Evolutionary conservation across 2,329 filamentous ascomycete species (phyloP).

Genomic region (Fusarium protoensiforme): DNA sequence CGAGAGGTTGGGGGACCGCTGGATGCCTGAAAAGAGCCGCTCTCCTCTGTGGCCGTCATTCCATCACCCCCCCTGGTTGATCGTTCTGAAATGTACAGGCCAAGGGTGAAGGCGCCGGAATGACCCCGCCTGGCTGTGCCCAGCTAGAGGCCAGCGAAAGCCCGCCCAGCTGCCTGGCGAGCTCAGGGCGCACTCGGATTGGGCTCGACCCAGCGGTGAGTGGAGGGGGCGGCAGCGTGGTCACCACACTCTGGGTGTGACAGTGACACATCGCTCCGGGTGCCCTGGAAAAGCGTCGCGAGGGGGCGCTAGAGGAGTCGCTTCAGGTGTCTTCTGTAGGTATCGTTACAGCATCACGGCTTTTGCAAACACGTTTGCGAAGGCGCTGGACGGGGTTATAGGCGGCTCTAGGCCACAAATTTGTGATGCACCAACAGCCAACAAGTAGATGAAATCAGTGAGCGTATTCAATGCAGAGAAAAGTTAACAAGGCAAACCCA

Average conservation of each 20-base stretch:
- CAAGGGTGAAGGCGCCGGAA: conserved; percentile 44
- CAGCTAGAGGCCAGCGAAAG: conserved; percentile 20
- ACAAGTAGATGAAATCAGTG: neutral
- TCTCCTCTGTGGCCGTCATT: conserved; percentile 26
- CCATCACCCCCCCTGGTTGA: conserved; percentile 22
- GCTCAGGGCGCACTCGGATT: conserved; percentile 34
- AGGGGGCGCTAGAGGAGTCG: conserved; percentile 33
- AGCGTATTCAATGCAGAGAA: neutral
- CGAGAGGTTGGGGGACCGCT: conserved; percentile 20
- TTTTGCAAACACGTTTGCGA: conserved; percentile 24
- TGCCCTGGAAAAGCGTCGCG: conserved; percentile 38
- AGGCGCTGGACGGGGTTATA: conserved; percentile 8
- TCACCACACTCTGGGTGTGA: conserved; percentile 32
- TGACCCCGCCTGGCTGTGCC: conserved; percentile 39
- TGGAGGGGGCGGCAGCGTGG: conserved; percentile 16
- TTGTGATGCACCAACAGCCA: conserved; percentile 27
- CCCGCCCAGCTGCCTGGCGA: conserved; percentile 17
- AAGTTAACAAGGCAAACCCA: conserved; percentile 8
- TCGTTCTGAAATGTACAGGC: conserved; percentile 45
- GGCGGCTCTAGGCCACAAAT: conserved; percentile 26
- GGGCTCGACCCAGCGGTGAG: conserved; percentile 33
- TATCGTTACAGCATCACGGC: conserved; percentile 42
- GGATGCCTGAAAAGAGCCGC: conserved; percentile 31
- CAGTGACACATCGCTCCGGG: conserved; percentile 40
- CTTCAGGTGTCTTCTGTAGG: conserved; percentile 38